phyloP scores from a whole-genome alignment of 305 asterid genomes.

The Fraxinus velutina region DNA sequence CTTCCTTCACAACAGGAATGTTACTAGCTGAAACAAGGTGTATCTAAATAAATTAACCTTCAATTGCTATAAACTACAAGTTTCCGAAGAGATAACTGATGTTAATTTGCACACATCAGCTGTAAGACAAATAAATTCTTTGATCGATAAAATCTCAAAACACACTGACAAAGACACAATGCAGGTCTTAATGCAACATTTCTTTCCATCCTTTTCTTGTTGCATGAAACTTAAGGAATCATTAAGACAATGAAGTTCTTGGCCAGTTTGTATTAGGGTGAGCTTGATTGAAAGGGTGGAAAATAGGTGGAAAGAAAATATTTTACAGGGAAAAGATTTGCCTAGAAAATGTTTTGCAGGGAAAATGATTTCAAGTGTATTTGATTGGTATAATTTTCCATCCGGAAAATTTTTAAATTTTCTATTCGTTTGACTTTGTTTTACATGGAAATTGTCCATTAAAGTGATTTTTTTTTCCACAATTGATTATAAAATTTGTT shows the following conservation, averaged over 20 bases:
- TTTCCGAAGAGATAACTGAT: not conserved
- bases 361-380: too few relatives aligned
- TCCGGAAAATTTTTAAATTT: too few relatives aligned
- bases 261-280: not conserved
- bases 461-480: too few relatives aligned
- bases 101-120: not conserved
- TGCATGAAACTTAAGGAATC: not conserved
- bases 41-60: not conserved
- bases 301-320: too few relatives aligned
- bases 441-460: too few relatives aligned
- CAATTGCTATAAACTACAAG: not conserved
- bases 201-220: not conserved
- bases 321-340: too few relatives aligned
- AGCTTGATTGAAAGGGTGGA: too few relatives aligned
- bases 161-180: not conserved
- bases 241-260: not conserved
- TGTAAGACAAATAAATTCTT: not conserved
- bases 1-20: conserved; percentile 76
- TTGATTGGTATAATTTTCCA: too few relatives aligned
- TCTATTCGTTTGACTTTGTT: too few relatives aligned
- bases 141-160: not conserved
- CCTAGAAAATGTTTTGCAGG: too few relatives aligned
- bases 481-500: too few relatives aligned
- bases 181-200: not conserved
- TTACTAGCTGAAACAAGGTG: conserved; percentile 58